Conservation (phyloP, 495 filamentous ascomycete genomes). For the Podospora comata region DNA sequence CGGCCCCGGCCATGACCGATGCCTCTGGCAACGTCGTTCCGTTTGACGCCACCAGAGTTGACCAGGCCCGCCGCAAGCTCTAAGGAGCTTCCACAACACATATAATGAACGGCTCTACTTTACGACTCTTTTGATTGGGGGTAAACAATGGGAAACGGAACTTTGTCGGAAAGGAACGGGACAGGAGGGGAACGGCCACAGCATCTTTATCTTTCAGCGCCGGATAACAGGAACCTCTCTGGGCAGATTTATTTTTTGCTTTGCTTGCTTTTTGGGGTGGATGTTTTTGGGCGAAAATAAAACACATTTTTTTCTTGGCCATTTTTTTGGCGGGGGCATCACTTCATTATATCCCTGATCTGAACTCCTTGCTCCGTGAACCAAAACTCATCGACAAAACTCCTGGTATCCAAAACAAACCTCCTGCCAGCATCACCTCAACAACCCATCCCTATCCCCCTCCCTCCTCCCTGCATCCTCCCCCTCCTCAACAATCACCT, state of each 20-base stretch:
- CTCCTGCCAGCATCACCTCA: neutral
- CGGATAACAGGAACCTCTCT: neutral
- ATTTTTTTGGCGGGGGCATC: neutral
- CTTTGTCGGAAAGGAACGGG: neutral
- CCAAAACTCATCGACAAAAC: neutral
- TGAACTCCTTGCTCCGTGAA: neutral
- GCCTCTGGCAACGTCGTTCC: slow-evolving; percentile 37
- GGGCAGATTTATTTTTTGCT: neutral
- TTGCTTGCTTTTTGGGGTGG: neutral
- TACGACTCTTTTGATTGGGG: neutral
- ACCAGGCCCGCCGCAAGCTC: neutral
- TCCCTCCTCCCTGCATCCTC: slow-evolving; percentile 9
- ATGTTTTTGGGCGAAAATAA: neutral
- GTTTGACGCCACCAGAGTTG: slow-evolving; percentile 39
- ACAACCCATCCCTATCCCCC: slow-evolving; percentile 19
- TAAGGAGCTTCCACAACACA: neutral
- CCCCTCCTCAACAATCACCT: slow-evolving; percentile 19
- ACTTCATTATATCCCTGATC: neutral
- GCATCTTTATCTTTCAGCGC: neutral
- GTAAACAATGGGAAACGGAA: neutral
- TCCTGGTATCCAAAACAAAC: neutral
- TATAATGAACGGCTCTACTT: neutral
- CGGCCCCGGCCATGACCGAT: slow-evolving; percentile 40
- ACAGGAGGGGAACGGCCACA: neutral
- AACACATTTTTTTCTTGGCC: neutral